Conservation (phyloP, 768 basidiomycete genomes). For the Dendrothele bispora region DNA sequence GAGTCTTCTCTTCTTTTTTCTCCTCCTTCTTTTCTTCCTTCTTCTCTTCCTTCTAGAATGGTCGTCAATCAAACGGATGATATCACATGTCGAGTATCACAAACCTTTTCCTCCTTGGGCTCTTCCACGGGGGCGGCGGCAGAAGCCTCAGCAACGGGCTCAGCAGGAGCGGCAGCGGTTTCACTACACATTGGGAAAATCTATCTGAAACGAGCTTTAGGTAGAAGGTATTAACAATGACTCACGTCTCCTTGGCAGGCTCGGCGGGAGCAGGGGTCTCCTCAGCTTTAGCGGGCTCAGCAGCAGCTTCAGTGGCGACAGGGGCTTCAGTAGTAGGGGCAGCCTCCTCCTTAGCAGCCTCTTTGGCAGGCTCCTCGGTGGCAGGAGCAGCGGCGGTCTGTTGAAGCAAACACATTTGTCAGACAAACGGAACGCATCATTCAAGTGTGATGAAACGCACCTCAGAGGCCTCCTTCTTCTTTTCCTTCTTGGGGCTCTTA, state of each 20-base stretch:
- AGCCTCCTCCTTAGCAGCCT: slow-evolving; percentile 29
- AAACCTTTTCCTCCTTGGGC: slow-evolving; percentile 64
- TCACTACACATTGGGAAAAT: slow-evolving; percentile 38
- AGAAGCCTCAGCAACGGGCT: slow-evolving; percentile 32
- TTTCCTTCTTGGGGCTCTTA: slow-evolving; percentile 81
- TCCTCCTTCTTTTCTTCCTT: slow-evolving; percentile 52
- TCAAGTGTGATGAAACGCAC: slow-evolving; percentile 26
- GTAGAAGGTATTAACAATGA: slow-evolving; percentile 10
- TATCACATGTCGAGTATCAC: slow-evolving; percentile 2
- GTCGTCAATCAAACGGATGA: slow-evolving; percentile 1
- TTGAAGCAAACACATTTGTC: background rate
- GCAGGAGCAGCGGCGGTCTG: slow-evolving; percentile 19
- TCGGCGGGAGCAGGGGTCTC: slow-evolving; percentile 48
- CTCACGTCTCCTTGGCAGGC: slow-evolving; percentile 73
- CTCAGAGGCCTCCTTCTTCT: slow-evolving; percentile 75
- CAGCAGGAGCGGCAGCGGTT: slow-evolving; percentile 34
- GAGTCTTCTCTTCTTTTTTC: slow-evolving; percentile 47
- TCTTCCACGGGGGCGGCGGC: slow-evolving; percentile 46
- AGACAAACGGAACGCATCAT: background rate
- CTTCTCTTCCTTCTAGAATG: slow-evolving; percentile 43
- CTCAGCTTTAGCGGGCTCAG: slow-evolving; percentile 43
- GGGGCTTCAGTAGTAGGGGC: slow-evolving; percentile 32
- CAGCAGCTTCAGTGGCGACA: slow-evolving; percentile 32
- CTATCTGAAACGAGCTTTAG: slow-evolving; percentile 1
- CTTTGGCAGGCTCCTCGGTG: slow-evolving; percentile 37